These are phyloP conservation scores for Neofusicoccum parvum DNA, from an alignment of 2,329 filamentous ascomycete species.

Conservation along the genomic window DNA sequence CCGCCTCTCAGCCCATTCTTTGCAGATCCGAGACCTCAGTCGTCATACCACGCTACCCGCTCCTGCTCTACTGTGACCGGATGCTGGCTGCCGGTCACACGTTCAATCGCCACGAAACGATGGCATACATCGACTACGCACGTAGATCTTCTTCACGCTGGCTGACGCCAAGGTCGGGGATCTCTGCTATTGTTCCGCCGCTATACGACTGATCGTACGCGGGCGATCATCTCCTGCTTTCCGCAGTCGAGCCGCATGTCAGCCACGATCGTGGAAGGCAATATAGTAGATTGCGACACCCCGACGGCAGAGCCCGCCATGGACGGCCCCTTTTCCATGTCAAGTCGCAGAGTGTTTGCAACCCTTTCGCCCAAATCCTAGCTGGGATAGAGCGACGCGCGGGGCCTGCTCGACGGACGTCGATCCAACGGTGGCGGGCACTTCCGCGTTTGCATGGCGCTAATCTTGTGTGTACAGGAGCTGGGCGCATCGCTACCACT, in stretches of 20 bases:
- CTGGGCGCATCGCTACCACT: background rate
- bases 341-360: background rate
- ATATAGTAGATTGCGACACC: background rate
- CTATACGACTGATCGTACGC: background rate
- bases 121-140: background rate
- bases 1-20: background rate
- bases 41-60: background rate
- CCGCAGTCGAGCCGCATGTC: background rate
- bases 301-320: background rate
- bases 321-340: too few relatives aligned
- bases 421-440: background rate
- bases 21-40: background rate
- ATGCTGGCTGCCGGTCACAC: background rate
- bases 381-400: too few relatives aligned
- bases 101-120: background rate
- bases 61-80: background rate
- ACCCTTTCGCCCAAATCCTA: background rate
- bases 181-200: background rate
- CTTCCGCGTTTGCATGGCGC: background rate
- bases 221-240: background rate
- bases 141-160: background rate
- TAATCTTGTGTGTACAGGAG: background rate
- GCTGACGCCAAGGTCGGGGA: background rate
- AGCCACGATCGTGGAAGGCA: background rate
- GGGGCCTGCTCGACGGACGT: background rate